These are phyloP conservation scores for Solanum virginianum DNA, from an alignment of 257 asterid species.

Conservation along the genomic window DNA sequence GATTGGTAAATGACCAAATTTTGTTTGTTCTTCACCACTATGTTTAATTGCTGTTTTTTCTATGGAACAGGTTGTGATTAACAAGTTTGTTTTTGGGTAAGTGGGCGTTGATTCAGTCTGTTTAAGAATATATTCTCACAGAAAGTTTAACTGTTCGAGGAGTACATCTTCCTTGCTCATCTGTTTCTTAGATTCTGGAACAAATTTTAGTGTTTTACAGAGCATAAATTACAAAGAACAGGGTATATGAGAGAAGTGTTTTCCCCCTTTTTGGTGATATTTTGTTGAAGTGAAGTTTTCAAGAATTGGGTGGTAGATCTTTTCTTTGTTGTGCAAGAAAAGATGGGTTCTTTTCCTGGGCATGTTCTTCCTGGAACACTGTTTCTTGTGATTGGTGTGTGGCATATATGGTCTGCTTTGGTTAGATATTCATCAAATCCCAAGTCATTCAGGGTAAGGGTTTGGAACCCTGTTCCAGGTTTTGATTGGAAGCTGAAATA, in stretches of 20 bases:
- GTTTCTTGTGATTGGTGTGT: constrained; percentile 68
- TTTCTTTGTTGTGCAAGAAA: background rate
- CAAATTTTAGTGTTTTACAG: background rate
- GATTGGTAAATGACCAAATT: background rate
- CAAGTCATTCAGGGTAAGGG: constrained; percentile 59
- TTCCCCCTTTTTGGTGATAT: background rate
- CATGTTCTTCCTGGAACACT: constrained; percentile 92
- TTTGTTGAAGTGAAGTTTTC: background rate
- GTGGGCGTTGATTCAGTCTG: background rate
- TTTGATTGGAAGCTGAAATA: constrained; percentile 58
- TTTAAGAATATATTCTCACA: background rate
- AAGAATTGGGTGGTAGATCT: background rate
- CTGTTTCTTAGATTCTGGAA: background rate
- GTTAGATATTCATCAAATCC: constrained; percentile 59
- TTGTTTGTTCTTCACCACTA: background rate
- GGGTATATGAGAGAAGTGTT: background rate
- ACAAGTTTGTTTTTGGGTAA: background rate
- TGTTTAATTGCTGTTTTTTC: background rate
- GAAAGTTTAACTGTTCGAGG: background rate
- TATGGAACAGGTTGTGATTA: background rate
- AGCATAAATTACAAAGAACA: background rate
- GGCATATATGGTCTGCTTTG: constrained; percentile 86
- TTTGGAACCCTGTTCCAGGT: constrained; percentile 88
- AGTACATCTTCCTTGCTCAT: background rate
- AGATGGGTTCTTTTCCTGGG: constrained; percentile 91